Percentiles rank a stretch among this genome's conserved stretches.
phyloP scores from a whole-genome alignment of 2,329 filamentous ascomycete genomes.

The Remersonia thermophila region DNA sequence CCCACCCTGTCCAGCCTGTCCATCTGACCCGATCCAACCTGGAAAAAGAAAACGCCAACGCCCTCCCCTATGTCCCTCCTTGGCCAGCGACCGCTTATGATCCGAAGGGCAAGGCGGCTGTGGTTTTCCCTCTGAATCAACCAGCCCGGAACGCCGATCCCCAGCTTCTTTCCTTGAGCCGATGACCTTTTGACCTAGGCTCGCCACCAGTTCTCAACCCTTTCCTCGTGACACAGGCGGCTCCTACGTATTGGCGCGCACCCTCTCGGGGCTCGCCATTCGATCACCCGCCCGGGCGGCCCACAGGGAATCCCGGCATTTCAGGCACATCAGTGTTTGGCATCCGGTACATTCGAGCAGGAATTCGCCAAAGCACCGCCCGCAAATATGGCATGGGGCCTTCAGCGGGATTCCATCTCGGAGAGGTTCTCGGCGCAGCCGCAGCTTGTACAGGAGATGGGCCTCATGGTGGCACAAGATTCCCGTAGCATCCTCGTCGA shows the following conservation, averaged over 20 bases:
- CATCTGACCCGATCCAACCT: no score
- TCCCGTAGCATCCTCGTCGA: background rate
- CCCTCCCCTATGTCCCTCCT: no score
- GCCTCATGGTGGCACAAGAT: slow-evolving; percentile 1
- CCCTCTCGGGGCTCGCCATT: no score
- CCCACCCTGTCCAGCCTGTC: no score
- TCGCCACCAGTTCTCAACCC: no score
- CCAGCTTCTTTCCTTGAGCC: no score
- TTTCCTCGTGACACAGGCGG: background rate
- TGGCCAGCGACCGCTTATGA: no score
- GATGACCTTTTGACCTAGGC: no score
- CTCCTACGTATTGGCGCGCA: background rate
- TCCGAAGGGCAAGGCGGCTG: no score
- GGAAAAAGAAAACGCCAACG: no score
- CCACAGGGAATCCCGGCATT: slow-evolving; percentile 1
- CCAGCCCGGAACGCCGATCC: no score
- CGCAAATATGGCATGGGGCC: slow-evolving; percentile 3
- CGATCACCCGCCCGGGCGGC: background rate
- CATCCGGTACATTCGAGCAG: slow-evolving; percentile 6
- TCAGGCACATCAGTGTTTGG: slow-evolving; percentile 1
- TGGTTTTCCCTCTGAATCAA: no score
- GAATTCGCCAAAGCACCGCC: background rate
- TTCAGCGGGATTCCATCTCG: background rate
- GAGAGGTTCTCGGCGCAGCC: slow-evolving; percentile 1
- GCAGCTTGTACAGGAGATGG: background rate